These are phyloP conservation scores for Hyaloscypha bicolor DNA, from an alignment of 495 filamentous ascomycete genomes.

Conservation along the genomic window DNA sequence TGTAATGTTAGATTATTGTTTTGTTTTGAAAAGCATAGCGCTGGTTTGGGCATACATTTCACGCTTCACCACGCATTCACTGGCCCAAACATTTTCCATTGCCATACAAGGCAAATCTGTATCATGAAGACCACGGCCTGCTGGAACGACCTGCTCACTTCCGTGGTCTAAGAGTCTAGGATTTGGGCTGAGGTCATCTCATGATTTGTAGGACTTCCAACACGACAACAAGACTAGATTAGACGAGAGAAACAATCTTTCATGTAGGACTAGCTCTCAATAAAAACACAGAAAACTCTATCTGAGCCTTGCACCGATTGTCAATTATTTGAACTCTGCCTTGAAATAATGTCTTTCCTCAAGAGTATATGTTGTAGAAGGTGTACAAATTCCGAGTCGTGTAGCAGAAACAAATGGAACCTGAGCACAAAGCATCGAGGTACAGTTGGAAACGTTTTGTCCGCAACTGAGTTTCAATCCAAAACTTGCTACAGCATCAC, in stretches of 20 bases:
- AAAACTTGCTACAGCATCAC: too few species aligned
- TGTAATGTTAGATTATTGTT: constrained; percentile 3
- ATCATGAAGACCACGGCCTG: background rate
- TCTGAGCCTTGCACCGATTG: too few species aligned
- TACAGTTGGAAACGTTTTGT: too few species aligned
- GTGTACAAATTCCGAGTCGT: too few species aligned
- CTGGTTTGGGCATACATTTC: constrained; percentile 10
- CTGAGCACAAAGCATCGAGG: too few species aligned
- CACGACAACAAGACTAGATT: background rate
- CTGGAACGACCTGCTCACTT: background rate
- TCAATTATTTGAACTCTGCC: background rate
- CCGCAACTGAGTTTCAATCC: too few species aligned
- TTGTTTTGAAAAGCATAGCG: constrained; percentile 22
- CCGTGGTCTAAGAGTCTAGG: background rate
- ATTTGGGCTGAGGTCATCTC: background rate
- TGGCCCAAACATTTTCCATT: background rate
- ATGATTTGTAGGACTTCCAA: background rate
- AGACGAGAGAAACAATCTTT: background rate
- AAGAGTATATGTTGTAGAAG: too few species aligned
- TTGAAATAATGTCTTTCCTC: too few species aligned
- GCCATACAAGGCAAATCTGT: background rate
- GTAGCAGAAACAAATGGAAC: too few species aligned
- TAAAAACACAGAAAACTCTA: background rate
- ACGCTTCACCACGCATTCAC: background rate
- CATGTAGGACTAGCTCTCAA: background rate